These are phyloP conservation scores for Plasmodium falciparum DNA, from an alignment of 169 alveolate genomes.

Conservation along the genomic window DNA sequence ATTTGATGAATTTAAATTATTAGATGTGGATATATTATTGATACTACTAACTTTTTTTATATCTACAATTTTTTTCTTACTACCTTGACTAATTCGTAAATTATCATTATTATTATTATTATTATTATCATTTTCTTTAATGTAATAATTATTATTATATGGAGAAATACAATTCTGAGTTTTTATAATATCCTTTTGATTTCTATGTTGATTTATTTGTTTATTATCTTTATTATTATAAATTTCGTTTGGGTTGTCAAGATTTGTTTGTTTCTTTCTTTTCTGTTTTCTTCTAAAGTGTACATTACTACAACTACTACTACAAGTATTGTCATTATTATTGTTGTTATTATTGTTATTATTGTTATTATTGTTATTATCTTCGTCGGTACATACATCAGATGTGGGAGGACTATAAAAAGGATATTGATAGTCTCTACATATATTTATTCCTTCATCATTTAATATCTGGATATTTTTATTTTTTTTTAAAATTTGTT, in stretches of 20 bases:
- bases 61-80: neutral
- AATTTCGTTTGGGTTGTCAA: neutral
- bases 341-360: neutral
- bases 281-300: neutral
- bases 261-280: neutral
- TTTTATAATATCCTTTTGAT: neutral
- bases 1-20: constrained; percentile 41
- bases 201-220: neutral
- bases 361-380: neutral
- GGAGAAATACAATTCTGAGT: neutral
- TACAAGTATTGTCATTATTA: neutral
- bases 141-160: neutral
- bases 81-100: too few relatives aligned
- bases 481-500: constrained; percentile 23
- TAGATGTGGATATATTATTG: neutral
- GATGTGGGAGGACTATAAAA: constrained; percentile 66
- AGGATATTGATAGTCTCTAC: constrained; percentile 77
- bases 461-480: constrained; percentile 10
- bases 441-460: constrained; percentile 33
- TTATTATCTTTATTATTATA: neutral
- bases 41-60: neutral
- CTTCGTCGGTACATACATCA: constrained; percentile 41
- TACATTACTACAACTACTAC: neutral
- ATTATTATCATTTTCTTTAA: neutral
- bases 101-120: too few relatives aligned